Percentiles rank a stretch among this genome's conserved stretches.
These are phyloP conservation scores for Bruguiera gymnorhiza DNA, from an alignment of 345 rosid genomes.

Conservation along the genomic window DNA sequence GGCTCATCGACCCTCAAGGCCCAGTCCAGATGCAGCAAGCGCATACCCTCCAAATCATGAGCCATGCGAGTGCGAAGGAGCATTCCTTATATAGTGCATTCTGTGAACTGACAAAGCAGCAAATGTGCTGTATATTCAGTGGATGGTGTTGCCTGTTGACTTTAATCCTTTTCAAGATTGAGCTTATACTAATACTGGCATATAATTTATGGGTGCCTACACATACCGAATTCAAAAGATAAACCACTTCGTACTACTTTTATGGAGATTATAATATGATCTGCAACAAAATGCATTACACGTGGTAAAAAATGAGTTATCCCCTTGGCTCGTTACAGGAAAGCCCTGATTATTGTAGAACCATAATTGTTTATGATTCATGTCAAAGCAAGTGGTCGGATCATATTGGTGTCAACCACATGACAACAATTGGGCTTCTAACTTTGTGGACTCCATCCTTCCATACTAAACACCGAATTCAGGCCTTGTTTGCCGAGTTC, in stretches of 20 bases:
- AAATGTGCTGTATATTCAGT: no score
- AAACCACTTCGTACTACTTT: neutral
- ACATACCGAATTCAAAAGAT: no score
- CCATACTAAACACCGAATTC: constrained; percentile 85
- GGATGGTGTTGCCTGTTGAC: no score
- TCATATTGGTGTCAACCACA: constrained; percentile 57
- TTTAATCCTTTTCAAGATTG: no score
- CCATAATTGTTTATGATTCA: neutral
- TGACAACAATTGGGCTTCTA: constrained; percentile 69
- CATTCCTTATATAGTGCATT: no score
- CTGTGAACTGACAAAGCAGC: no score
- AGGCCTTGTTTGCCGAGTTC: constrained; percentile 43
- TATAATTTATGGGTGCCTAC: no score
- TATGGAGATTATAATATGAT: neutral
- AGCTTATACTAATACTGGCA: no score
- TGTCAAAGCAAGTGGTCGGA: neutral
- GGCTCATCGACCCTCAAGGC: no score
- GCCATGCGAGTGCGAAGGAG: no score
- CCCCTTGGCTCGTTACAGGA: constrained; percentile 33
- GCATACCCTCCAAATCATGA: no score
- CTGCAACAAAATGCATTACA: constrained; percentile 14
- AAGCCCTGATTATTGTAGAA: constrained; percentile 30
- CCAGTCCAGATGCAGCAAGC: no score
- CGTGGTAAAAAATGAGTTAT: constrained; percentile 16
- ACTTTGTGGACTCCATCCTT: constrained; percentile 76